phyloP scores from a whole-genome alignment of 306 rosid genomes.

The Quercus engelmannii region DNA sequence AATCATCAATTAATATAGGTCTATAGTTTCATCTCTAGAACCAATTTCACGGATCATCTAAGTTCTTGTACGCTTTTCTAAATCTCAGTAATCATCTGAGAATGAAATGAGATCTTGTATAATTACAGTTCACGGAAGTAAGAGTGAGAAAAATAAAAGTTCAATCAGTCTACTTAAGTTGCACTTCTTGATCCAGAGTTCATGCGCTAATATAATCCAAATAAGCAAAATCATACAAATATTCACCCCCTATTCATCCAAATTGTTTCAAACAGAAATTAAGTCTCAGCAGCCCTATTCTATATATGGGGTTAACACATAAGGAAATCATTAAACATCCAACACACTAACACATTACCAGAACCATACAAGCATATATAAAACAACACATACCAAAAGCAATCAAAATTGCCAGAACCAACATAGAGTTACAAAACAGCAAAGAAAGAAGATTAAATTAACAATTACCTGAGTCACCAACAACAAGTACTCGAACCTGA shows the following conservation, averaged over 20 bases:
- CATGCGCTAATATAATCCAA: background rate
- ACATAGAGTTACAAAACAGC: background rate
- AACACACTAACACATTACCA: background rate
- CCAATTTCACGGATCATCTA: background rate
- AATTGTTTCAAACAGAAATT: background rate
- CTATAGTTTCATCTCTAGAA: conserved; percentile 18
- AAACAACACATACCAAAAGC: conserved; percentile 1
- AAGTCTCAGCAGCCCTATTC: background rate
- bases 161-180: background rate
- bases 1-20: background rate
- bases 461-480: conserved; percentile 89
- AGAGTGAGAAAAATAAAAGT: background rate
- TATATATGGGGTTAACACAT: background rate
- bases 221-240: background rate
- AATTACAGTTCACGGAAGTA: background rate
- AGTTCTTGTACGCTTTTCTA: background rate
- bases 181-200: background rate
- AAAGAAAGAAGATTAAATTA: background rate
- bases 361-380: background rate
- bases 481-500: conserved; percentile 96
- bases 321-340: background rate
- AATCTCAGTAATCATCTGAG: no score
- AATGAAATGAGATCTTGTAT: background rate
- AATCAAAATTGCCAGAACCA: conserved; percentile 17
- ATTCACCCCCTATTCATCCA: background rate